Percentiles rank a stretch among this genome's conserved stretches.
Conservation (phyloP, 345 rosid species). For the Brassica nigra region DNA sequence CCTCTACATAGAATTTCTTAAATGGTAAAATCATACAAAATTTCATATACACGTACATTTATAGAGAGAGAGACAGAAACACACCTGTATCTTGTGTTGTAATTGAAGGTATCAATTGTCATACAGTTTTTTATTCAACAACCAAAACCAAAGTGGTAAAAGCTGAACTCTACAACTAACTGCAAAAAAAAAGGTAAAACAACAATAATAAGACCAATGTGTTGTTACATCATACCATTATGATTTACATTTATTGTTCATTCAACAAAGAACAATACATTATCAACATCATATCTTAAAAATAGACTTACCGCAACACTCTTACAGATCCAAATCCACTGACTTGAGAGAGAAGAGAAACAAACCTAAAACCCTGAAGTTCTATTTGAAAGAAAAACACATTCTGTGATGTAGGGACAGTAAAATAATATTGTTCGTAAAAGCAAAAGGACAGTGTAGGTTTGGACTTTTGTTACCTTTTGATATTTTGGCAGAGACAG, state of each 20-base stretch:
- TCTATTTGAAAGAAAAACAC: slow-evolving; percentile 6
- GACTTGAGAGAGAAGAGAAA: slow-evolving; percentile 17
- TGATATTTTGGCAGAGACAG: slow-evolving; percentile 5
- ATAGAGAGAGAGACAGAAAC: slow-evolving; percentile 1
- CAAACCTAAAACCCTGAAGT: not conserved
- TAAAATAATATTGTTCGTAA: not conserved
- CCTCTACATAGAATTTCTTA: slow-evolving; percentile 8
- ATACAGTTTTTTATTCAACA: slow-evolving; percentile 32
- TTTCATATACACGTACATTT: not conserved
- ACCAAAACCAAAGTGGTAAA: slow-evolving; percentile 26
- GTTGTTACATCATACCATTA: slow-evolving; percentile 35
- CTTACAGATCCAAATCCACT: slow-evolving; percentile 23
- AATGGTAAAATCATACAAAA: not conserved
- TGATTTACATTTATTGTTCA: slow-evolving; percentile 35
- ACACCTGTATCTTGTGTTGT: slow-evolving; percentile 46
- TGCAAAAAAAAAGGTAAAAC: slow-evolving; percentile 22
- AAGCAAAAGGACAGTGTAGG: slow-evolving; percentile 20
- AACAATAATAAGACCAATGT: slow-evolving; percentile 22
- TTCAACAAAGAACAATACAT: slow-evolving; percentile 25
- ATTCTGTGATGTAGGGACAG: slow-evolving; percentile 25
- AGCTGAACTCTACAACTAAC: slow-evolving; percentile 29
- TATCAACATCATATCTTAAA: slow-evolving; percentile 39
- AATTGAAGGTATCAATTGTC: slow-evolving; percentile 41
- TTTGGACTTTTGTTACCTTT: slow-evolving; percentile 36
- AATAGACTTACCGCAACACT: slow-evolving; percentile 25